Percentiles rank a stretch among this genome's conserved stretches.
phyloP scores from a whole-genome alignment of 2,329 filamentous ascomycete genomes.

The Fusarium dimerum region DNA sequence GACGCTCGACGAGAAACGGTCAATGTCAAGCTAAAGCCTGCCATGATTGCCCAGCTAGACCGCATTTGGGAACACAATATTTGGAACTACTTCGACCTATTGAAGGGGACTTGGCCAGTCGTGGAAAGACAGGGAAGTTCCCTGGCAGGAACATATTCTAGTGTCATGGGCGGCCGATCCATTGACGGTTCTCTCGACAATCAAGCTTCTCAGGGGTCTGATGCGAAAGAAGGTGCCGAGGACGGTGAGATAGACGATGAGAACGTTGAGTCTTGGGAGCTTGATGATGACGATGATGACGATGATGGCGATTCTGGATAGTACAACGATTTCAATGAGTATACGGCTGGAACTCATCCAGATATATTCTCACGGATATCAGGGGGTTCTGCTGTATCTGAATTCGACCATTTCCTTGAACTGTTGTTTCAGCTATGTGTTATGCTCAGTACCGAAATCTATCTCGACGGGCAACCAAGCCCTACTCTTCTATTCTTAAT shows the following conservation, averaged over 20 bases:
- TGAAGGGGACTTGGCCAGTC: background rate
- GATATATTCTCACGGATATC: background rate
- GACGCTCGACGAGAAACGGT: background rate
- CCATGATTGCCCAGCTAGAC: background rate
- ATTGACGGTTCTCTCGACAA: background rate
- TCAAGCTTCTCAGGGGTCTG: background rate
- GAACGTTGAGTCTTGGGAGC: background rate
- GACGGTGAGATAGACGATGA: background rate
- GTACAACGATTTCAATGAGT: background rate
- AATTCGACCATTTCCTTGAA: slow-evolving; percentile 2
- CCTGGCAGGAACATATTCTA: background rate
- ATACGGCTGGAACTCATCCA: background rate
- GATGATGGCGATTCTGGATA: background rate
- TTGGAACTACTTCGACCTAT: background rate
- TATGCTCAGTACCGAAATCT: background rate
- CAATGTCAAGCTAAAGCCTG: background rate
- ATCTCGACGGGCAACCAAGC: background rate
- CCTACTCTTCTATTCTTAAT: too few relatives aligned
- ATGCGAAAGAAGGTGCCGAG: background rate
- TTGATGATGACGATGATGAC: background rate
- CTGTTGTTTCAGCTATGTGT: slow-evolving; percentile 1
- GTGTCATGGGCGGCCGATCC: background rate
- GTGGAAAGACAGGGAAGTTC: background rate
- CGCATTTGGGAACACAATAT: background rate
- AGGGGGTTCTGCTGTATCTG: background rate